Base-by-base conservation (phyloP, 768 basidiomycete genomes). In the Leucocoprinus birnbaumii region DNA sequence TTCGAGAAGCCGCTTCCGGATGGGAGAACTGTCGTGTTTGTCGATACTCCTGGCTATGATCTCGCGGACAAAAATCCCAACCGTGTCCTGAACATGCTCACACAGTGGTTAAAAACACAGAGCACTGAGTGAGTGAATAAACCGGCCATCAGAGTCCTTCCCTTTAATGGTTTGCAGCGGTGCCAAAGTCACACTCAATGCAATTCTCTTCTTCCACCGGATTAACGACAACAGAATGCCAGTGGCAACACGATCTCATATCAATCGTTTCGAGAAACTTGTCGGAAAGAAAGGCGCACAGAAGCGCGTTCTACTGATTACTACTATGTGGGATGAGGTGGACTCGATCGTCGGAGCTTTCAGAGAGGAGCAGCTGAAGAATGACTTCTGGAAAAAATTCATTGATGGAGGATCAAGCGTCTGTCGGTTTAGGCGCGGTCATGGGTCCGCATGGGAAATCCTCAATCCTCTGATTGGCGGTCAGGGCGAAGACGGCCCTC, bases 11-110 rank as follows among this genome's bases (percentile, higher is more conserved):
- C 11, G 7, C 47, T 40, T 8, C 18, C 40, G 1, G 41, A 55
- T n/a, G 42, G 38, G 26, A 48, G 26, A 25, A 19, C 38, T 1
- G 40, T 55, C 18, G 41, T 55, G 4, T 55, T 55, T 16, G 40
- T 55, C 9, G 54, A 55, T 37, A 55, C 54, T n/a, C 54, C 54
- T 6, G 54, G 54, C 16, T 55, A 55, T n/a, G 54, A 55, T 16
- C 54, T 55, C 24, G 54, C 54, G 9, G 48, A 55, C 27, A 55
- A 55, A 35, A 55, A 55, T 25, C 54, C 54, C 2, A 55, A 55
- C 14, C 47, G 54, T 9, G 54, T 55, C 18, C 42, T 55, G 14
- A 55, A 55, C 41, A 38, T 55, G 8, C 47, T 55, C 26, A 55
- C 54, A 11, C 54, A 55, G 13, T 55, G 54, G 54, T n/a, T 55